These are phyloP conservation scores for Zygoascus flipseniorum DNA, from an alignment of 805 yeast species.

Conservation along the genomic window DNA sequence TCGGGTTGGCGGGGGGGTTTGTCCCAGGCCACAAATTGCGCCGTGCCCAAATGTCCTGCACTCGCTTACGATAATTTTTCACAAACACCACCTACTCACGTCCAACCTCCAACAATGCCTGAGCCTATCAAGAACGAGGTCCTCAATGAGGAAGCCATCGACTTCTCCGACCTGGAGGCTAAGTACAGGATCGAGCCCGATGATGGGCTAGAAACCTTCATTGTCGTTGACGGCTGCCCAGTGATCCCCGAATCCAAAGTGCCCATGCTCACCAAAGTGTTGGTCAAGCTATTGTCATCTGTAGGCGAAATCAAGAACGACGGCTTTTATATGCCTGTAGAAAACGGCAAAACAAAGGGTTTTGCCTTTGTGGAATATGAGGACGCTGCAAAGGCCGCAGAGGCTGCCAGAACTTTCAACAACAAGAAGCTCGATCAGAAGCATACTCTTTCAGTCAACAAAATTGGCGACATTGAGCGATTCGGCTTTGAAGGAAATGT, in stretches of 20 bases:
- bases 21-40: background rate
- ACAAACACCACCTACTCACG: background rate
- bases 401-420: slow-evolving; percentile 72
- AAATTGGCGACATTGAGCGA: slow-evolving; percentile 72
- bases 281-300: slow-evolving; percentile 66
- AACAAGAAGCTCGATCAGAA: slow-evolving; percentile 89
- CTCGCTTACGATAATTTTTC: background rate
- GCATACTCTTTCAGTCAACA: slow-evolving; percentile 82
- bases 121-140: slow-evolving; percentile 10
- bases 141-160: slow-evolving; percentile 35
- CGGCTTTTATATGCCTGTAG: slow-evolving; percentile 75
- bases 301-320: slow-evolving; percentile 62
- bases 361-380: slow-evolving; percentile 72
- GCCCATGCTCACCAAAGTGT: slow-evolving; percentile 74
- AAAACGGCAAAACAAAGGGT: slow-evolving; percentile 63
- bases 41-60: background rate
- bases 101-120: slow-evolving; percentile 6
- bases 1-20: background rate
- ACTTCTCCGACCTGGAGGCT: slow-evolving; percentile 77
- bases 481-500: slow-evolving; percentile 58
- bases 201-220: slow-evolving; percentile 60
- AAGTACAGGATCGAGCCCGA: slow-evolving; percentile 57
- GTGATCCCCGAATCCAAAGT: slow-evolving; percentile 85
- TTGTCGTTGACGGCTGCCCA: slow-evolving; percentile 93
- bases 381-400: slow-evolving; percentile 55